Evolutionary conservation across 257 asterid species (phyloP).

Genomic region (Solanum corneliomulleri): DNA sequence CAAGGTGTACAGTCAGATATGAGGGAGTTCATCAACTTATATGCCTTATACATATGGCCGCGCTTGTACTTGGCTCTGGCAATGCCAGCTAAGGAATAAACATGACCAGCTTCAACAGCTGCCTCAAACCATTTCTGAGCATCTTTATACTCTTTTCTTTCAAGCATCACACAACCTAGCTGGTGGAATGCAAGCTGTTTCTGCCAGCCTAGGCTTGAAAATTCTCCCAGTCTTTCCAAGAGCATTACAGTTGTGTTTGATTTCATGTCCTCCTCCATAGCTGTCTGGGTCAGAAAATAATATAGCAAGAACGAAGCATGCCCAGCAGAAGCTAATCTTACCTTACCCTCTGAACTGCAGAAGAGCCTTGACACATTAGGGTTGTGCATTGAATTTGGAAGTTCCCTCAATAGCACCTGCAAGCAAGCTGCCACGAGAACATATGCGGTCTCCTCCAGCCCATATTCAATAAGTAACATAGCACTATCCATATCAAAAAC

Average conservation of each 20-base stretch:
- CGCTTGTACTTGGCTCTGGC: conserved; percentile 79
- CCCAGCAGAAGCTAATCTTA: conserved; percentile 43
- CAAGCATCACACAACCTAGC: conserved; percentile 89
- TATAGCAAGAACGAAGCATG: conserved; percentile 77
- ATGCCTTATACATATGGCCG: conserved; percentile 75
- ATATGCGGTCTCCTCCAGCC: conserved; percentile 67
- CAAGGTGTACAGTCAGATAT: conserved; percentile 49
- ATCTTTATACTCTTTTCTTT: conserved; percentile 81
- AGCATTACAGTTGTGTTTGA: conserved; percentile 77
- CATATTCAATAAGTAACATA: conserved; percentile 53
- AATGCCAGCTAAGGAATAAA: conserved; percentile 67
- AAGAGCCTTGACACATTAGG: conserved; percentile 41
- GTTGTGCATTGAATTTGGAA: conserved; percentile 58
- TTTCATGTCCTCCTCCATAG: conserved; percentile 76
- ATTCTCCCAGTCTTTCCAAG: conserved; percentile 71
- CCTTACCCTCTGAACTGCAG: conserved; percentile 57
- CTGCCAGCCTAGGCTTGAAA: conserved; percentile 61
- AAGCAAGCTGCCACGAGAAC: conserved; percentile 86
- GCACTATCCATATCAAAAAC: conserved; percentile 66
- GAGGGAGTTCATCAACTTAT: conserved; percentile 64
- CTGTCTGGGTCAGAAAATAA: conserved; percentile 52
- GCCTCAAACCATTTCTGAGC: conserved; percentile 89
- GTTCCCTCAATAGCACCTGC: conserved; percentile 84
- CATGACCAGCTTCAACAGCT: conserved; percentile 61
- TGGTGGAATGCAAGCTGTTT: conserved; percentile 71